Conservation (phyloP, 805 yeast species). For the Blastobotrys terrestris region DNA sequence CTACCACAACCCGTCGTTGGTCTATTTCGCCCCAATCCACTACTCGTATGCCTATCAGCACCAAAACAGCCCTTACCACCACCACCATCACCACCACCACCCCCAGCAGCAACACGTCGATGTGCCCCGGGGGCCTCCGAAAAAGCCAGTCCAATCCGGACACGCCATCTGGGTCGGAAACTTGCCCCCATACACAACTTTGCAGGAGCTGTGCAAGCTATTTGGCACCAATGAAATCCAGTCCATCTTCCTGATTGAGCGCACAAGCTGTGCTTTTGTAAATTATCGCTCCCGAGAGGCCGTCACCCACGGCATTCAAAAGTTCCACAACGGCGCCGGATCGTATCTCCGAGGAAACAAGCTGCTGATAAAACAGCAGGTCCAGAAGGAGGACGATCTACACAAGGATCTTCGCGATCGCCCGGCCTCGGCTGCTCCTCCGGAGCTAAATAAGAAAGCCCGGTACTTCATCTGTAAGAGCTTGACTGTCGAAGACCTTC, state of each 20-base stretch:
- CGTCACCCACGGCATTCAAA: slow-evolving; percentile 27
- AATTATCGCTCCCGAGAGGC: slow-evolving; percentile 31
- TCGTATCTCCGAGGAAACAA: slow-evolving; percentile 31
- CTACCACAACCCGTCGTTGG: background rate
- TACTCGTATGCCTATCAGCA: background rate
- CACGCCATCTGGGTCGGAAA: slow-evolving; percentile 45
- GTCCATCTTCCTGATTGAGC: slow-evolving; percentile 34
- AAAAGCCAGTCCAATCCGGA: slow-evolving; percentile 33
- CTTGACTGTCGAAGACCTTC: slow-evolving; percentile 33
- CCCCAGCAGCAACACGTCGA: background rate
- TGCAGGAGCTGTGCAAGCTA: slow-evolving; percentile 31
- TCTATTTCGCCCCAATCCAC: background rate
- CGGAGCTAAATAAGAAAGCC: slow-evolving; percentile 7
- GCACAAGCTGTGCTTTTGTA: slow-evolving; percentile 39
- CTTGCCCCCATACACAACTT: slow-evolving; percentile 31
- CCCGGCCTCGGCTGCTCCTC: too few species aligned
- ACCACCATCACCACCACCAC: background rate
- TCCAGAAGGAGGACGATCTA: background rate
- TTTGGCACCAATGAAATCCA: slow-evolving; percentile 34
- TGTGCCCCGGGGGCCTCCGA: slow-evolving; percentile 35
- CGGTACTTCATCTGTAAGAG: slow-evolving; percentile 37
- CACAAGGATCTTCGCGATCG: background rate
- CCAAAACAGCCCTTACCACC: background rate
- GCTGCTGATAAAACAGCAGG: slow-evolving; percentile 26
- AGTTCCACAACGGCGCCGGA: slow-evolving; percentile 18